phyloP scores from a whole-genome alignment of 1,139 yeast genomes.

The Blastobotrys proliferans region DNA sequence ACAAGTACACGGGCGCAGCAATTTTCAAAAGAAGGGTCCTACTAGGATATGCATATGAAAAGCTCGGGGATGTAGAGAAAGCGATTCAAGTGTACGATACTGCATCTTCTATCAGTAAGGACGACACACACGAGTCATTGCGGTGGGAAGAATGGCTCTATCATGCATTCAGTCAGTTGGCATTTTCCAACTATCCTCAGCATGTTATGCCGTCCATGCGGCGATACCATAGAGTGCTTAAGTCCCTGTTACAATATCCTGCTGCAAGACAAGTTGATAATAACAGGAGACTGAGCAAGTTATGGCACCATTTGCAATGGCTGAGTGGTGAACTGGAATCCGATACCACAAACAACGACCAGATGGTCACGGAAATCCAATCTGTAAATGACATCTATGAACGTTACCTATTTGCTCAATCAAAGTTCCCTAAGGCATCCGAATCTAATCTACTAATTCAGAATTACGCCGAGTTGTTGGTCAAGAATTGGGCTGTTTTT shows the following conservation, averaged over 20 bases:
- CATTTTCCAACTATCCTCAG: conserved; percentile 12
- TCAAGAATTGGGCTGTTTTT: conserved; percentile 30
- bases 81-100: conserved; percentile 25
- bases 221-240: conserved; percentile 21
- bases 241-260: conserved; percentile 5
- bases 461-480: conserved; percentile 32
- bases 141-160: conserved; percentile 27
- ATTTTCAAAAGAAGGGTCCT: conserved; percentile 25
- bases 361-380: conserved; percentile 13
- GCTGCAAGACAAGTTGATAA: background rate
- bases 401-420: conserved; percentile 22
- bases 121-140: conserved; percentile 21
- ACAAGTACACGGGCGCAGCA: conserved; percentile 22
- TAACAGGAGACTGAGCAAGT: conserved; percentile 12
- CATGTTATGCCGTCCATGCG: conserved; percentile 19
- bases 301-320: conserved; percentile 21
- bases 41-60: conserved; percentile 29
- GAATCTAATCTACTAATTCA: conserved; percentile 37
- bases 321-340: conserved; percentile 17
- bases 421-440: conserved; percentile 44
- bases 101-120: conserved; percentile 9
- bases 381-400: conserved; percentile 17
- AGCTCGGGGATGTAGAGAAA: conserved; percentile 19
- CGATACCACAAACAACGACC: conserved; percentile 12
- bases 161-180: conserved; percentile 23